phyloP scores from a whole-genome alignment of 805 yeast species.

The Teunomyces barrocoloradensis region DNA sequence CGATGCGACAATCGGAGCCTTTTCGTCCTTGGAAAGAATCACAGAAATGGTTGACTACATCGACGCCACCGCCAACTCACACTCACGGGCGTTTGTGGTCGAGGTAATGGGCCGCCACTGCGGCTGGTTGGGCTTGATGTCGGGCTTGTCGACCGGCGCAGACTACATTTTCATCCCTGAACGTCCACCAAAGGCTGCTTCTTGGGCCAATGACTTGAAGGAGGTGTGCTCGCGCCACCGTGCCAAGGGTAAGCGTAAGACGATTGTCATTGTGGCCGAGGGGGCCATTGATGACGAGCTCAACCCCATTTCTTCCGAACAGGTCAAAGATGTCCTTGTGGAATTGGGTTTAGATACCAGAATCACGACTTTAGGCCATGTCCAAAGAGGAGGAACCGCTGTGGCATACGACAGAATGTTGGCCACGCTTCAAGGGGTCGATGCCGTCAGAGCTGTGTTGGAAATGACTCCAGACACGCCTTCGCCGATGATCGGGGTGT shows the following conservation, averaged over 20 bases:
- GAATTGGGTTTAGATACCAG: constrained; percentile 73
- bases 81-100: constrained; percentile 77
- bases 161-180: constrained; percentile 82
- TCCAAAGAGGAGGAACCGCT: constrained; percentile 82
- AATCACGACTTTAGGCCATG: constrained; percentile 75
- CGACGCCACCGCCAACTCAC: constrained; percentile 81
- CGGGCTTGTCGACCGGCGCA: constrained; percentile 78
- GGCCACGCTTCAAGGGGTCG: constrained; percentile 80
- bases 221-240: constrained; percentile 64
- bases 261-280: constrained; percentile 79
- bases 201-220: constrained; percentile 69
- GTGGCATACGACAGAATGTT: constrained; percentile 70
- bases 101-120: constrained; percentile 92
- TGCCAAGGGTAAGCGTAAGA: constrained; percentile 69
- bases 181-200: constrained; percentile 59
- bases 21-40: constrained; percentile 72
- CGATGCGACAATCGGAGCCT: constrained; percentile 80
- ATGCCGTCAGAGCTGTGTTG: constrained; percentile 73
- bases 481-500: constrained; percentile 74
- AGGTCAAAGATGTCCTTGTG: constrained; percentile 64
- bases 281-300: constrained; percentile 75
- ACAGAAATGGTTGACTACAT: constrained; percentile 75
- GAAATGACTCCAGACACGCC: constrained; percentile 69
- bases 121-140: constrained; percentile 83
- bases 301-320: constrained; percentile 62